Evolutionary conservation across 371 early-diverging fungal genomes (phyloP).

Genomic region (Mucor saturninus): DNA sequence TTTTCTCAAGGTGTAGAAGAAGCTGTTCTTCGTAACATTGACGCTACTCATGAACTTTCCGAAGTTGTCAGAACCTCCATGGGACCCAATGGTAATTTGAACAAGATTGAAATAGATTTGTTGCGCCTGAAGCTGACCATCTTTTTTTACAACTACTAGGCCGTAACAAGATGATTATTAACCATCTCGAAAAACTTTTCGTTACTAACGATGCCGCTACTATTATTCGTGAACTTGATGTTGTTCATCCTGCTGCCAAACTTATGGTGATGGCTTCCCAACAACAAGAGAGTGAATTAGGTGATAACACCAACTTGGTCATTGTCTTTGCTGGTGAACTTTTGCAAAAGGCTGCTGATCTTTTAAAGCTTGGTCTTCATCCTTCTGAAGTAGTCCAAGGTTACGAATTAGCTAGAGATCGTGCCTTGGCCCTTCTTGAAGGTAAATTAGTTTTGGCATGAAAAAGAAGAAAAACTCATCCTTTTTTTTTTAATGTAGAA

Average conservation of each 20-base stretch:
- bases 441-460: constrained; percentile 48
- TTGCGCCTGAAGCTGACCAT: not conserved
- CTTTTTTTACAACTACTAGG: constrained; percentile 58
- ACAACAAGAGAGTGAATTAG: constrained; percentile 98
- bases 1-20: constrained; percentile 96
- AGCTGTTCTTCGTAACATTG: constrained; percentile 93
- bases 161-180: constrained; percentile 99
- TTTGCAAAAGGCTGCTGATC: constrained; percentile 90
- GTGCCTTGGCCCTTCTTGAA: constrained; percentile 82
- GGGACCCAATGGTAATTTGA: constrained; percentile 90
- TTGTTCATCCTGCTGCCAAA: constrained; percentile 98
- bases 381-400: constrained; percentile 95
- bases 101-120: not conserved
- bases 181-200: constrained; percentile 96
- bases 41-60: constrained; percentile 90
- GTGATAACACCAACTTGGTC: constrained; percentile 96
- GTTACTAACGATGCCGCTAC: constrained; percentile 99
- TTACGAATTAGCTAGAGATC: constrained; percentile 87
- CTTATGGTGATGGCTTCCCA: constrained; percentile 96
- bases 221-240: constrained; percentile 97
- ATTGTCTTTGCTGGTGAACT: constrained; percentile 95
- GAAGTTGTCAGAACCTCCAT: constrained; percentile 93
- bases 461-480: not conserved
- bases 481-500: constrained; percentile 40
- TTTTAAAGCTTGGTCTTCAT: constrained; percentile 93